Evolutionary conservation across 495 filamentous ascomycete species (phyloP).

Genomic region (Neurospora sp.): DNA sequence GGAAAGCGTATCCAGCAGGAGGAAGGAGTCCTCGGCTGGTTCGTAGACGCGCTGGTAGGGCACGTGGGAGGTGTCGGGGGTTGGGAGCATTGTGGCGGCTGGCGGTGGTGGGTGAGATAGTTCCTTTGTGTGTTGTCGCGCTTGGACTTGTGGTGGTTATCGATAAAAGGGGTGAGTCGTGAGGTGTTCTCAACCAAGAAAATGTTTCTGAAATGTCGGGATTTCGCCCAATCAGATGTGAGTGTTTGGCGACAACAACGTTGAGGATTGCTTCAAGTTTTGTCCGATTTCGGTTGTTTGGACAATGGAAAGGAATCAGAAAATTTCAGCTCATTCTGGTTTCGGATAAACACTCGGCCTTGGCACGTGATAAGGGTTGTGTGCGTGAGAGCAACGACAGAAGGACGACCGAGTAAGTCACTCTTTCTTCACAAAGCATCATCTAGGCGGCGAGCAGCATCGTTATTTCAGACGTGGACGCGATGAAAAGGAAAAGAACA

Average conservation of each 20-base stretch:
- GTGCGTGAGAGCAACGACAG: neutral
- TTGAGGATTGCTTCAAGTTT: neutral
- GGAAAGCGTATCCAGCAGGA: conserved; percentile 91
- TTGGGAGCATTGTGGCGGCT: conserved; percentile 62
- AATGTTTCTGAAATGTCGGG: neutral
- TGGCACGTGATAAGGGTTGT: neutral
- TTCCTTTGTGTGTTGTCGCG: neutral
- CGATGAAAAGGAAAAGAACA: neutral
- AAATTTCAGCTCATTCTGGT: neutral
- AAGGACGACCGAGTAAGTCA: neutral
- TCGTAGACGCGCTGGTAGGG: conserved; percentile 80
- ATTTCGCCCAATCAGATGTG: neutral
- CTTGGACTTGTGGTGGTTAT: neutral
- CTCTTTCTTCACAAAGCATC: neutral
- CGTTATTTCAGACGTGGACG: neutral
- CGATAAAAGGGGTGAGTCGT: neutral
- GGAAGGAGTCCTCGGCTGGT: conserved; percentile 87
- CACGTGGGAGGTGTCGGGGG: conserved; percentile 84
- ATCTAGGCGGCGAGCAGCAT: neutral
- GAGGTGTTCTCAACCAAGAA: neutral
- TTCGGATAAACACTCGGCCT: neutral
- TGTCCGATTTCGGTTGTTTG: neutral
- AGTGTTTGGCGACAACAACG: neutral
- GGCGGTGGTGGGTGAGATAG: neutral
- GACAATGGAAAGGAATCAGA: neutral